Conservation (phyloP, 1,284 basidiomycete species). For the Schizophyllum commune region DNA sequence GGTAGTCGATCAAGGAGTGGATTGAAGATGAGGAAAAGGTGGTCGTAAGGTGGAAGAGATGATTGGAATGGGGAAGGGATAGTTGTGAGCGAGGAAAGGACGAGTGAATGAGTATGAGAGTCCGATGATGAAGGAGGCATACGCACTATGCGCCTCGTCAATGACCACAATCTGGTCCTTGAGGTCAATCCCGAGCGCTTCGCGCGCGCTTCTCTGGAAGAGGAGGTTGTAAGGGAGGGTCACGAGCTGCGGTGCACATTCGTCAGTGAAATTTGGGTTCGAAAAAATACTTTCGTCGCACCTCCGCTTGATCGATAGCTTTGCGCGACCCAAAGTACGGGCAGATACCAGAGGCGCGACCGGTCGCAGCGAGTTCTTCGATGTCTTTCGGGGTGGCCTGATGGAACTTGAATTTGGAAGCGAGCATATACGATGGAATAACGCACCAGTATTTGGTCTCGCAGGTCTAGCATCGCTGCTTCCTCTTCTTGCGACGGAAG, state of each 20-base stretch:
- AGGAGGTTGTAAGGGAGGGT: conserved; percentile 93
- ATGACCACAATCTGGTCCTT: conserved; percentile 83
- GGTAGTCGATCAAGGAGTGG: conserved; percentile 1
- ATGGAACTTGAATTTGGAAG: too few relatives aligned
- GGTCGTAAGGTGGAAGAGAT: too few relatives aligned
- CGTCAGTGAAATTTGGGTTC: conserved; percentile 1
- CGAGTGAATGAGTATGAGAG: too few relatives aligned
- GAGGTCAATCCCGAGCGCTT: conserved; percentile 81
- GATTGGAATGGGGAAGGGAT: too few relatives aligned
- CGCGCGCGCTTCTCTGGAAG: conserved; percentile 77
- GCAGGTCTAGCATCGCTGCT: conserved; percentile 70
- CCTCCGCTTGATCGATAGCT: conserved; percentile 88
- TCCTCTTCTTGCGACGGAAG: conserved; percentile 78
- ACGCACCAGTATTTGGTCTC: conserved; percentile 84
- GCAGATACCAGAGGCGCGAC: conserved; percentile 64
- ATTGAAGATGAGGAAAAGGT: too few relatives aligned
- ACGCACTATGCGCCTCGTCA: conserved; percentile 94
- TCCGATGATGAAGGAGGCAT: not conserved
- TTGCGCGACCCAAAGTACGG: conserved; percentile 90
- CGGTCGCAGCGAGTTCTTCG: conserved; percentile 80
- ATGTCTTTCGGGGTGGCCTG: conserved; percentile 90
- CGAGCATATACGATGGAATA: too few relatives aligned
- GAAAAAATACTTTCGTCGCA: conserved; percentile 21
- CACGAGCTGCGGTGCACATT: conserved; percentile 57
- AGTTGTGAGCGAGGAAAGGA: too few relatives aligned